Evolutionary conservation across 202 grass and related monocot species (phyloP).

Genomic region (Schoenoplectus tabernaemontani): DNA sequence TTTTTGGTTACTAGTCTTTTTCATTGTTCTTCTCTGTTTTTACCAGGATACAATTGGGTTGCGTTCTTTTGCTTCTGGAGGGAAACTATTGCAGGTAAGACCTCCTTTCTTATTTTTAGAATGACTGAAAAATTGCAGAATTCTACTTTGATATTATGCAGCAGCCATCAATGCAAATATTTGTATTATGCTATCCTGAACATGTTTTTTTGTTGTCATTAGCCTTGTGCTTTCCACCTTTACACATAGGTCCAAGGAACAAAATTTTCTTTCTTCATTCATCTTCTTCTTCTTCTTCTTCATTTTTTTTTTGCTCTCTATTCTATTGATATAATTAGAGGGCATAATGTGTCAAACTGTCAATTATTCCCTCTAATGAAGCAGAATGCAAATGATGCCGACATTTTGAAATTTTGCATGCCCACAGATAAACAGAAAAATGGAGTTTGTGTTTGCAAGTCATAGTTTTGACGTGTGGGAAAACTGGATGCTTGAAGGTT

Average conservation of each 20-base stretch:
- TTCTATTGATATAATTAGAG: too few species aligned
- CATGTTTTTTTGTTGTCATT: not conserved
- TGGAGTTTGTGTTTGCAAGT: conserved; percentile 82
- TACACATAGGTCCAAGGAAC: not conserved
- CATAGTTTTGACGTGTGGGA: conserved; percentile 86
- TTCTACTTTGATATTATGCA: not conserved
- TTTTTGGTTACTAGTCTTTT: conserved; percentile 8
- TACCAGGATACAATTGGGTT: conserved; percentile 76
- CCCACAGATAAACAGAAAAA: conserved; percentile 81
- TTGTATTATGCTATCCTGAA: not conserved
- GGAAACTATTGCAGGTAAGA: conserved; percentile 82
- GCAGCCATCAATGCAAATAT: not conserved
- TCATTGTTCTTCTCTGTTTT: conserved; percentile 14
- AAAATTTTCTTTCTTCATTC: not conserved
- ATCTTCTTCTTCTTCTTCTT: too few species aligned
- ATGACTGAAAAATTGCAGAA: not conserved
- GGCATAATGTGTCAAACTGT: too few species aligned
- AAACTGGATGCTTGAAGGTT: conserved; percentile 69
- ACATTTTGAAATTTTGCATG: not conserved
- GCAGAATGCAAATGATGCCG: not conserved
- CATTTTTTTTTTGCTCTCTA: too few species aligned
- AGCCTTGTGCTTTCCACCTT: not conserved
- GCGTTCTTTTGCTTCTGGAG: conserved; percentile 80
- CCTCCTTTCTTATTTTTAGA: not conserved
- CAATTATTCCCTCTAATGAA: too few species aligned